Evolutionary conservation across 2,329 filamentous ascomycete genomes (phyloP).

Genomic region (Fusarium sp.): DNA sequence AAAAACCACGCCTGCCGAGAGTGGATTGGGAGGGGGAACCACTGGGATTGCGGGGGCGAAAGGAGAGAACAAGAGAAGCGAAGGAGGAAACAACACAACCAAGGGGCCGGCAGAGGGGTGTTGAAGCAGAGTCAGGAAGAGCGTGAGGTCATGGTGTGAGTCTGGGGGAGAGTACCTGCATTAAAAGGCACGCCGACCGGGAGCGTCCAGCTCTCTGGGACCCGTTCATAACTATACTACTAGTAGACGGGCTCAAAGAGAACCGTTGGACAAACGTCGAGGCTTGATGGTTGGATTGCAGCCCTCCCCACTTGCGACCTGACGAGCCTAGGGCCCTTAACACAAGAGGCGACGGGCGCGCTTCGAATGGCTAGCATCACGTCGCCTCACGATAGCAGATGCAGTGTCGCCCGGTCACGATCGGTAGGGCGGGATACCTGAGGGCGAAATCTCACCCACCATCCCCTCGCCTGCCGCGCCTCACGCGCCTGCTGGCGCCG

Average conservation of each 20-base stretch:
- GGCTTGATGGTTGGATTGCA: conserved; percentile 39
- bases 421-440: conserved; percentile 41
- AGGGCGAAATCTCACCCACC: conserved; percentile 36
- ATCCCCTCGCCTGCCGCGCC: conserved; percentile 40
- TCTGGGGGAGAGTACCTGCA: conserved; percentile 47
- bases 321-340: conserved; percentile 37
- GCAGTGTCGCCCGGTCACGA: conserved; percentile 22
- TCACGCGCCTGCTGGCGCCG: conserved; percentile 39
- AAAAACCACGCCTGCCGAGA: conserved; percentile 41
- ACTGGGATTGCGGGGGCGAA: conserved; percentile 41
- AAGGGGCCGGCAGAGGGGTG: conserved; percentile 35
- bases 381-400: conserved; percentile 41
- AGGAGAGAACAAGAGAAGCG: conserved; percentile 44
- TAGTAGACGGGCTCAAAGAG: conserved; percentile 11
- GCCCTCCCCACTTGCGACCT: conserved; percentile 39
- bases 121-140: conserved; percentile 45
- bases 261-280: conserved; percentile 32
- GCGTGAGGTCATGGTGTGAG: conserved; percentile 44
- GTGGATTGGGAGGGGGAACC: conserved; percentile 44
- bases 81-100: conserved; percentile 40
- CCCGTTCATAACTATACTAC: conserved; percentile 31
- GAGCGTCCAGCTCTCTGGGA: conserved; percentile 24
- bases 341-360: conserved; percentile 30
- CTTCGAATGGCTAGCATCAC: conserved; percentile 38
- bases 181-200: conserved; percentile 44